Conservation (phyloP, 768 basidiomycete genomes). For the Holtermannia corniformis region DNA sequence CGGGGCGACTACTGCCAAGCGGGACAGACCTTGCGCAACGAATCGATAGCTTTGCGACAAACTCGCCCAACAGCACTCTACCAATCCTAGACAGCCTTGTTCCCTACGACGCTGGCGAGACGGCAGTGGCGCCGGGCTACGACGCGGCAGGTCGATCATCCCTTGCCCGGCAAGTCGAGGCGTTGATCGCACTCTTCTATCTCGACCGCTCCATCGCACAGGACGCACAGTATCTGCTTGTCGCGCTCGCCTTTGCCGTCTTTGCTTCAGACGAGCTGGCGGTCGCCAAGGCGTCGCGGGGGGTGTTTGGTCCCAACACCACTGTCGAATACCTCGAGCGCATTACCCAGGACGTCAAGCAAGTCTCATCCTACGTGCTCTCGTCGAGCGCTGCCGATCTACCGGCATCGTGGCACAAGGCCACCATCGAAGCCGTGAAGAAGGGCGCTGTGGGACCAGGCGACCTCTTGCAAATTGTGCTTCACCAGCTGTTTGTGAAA, state of each 20-base stretch:
- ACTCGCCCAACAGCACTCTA: slow-evolving; percentile 10
- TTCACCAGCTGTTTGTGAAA: slow-evolving; percentile 10
- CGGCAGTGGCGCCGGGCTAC: slow-evolving; percentile 9
- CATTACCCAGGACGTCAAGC: not conserved
- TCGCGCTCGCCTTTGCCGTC: slow-evolving; percentile 53
- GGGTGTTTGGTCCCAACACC: slow-evolving; percentile 44
- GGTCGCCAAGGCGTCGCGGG: slow-evolving; percentile 48
- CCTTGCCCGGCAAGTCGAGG: slow-evolving; percentile 57
- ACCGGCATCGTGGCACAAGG: slow-evolving; percentile 47
- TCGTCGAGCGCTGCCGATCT: slow-evolving; percentile 46
- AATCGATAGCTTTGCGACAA: slow-evolving; percentile 5
- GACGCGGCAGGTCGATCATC: slow-evolving; percentile 52
- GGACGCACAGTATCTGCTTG: slow-evolving; percentile 56
- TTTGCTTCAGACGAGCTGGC: slow-evolving; percentile 57
- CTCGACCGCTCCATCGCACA: slow-evolving; percentile 56
- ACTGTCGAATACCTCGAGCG: slow-evolving; percentile 5
- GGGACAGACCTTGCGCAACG: not conserved
- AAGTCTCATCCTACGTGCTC: slow-evolving; percentile 52
- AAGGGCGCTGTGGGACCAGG: slow-evolving; percentile 9
- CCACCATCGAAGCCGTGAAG: slow-evolving; percentile 18
- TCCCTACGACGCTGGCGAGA: slow-evolving; percentile 8
- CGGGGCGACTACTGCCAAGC: slow-evolving; percentile 9
- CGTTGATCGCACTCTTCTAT: slow-evolving; percentile 51
- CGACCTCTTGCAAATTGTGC: slow-evolving; percentile 18
- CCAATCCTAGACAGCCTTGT: slow-evolving; percentile 25